Evolutionary conservation across 495 filamentous ascomycete species (phyloP), one percentile per base, ranked within the genome.

Genomic region (Aspergillus wentii): DNA sequence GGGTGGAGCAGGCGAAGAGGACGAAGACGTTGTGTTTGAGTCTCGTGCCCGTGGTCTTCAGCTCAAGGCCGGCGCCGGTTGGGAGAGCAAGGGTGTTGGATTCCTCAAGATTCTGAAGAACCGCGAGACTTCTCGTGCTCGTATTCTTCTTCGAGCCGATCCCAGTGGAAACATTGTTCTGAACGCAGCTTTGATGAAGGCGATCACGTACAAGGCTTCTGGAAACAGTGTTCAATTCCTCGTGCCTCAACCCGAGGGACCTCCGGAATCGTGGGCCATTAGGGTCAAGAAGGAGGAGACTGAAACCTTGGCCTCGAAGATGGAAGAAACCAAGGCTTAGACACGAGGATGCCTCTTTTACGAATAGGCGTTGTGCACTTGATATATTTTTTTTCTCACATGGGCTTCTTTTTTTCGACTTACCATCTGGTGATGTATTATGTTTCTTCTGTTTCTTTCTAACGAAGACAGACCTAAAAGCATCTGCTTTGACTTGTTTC

Each of bases 131-230:
- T 72, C 72, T 1, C 67, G 69, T 9, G 69, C 79, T 8, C 79
- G 86, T 23, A 57, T 88, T 38, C 59, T 91, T 17, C 49, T 88
- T 32, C 74, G 85, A 19, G 75, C 72, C 10, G 83, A 88, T 34
- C 83, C 83, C 0, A 74, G 78, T 41, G 85, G 85, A 16, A 76
- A 78, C 13, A 57, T 89, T 11, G 66, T 83, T 4, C 52, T 90
- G 38, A 90, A 90, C 62, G 75, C 81, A 25, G 49, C 62, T 10
- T 52, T 88, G 14, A 68, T 81, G 21, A 65, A 76, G 17, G 60
- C 71, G 10, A 57, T 82, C 6, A 67, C 66, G 1, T 90, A 87
- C 58, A 69, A 68, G 33, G 49, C 58, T 4, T 62, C 56, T 4
- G 62, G 59, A 15, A 83, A 76, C 51, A 75, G 67, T 17, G 63